phyloP scores from a whole-genome alignment of 768 basidiomycete genomes.

The Serendipita sp. region DNA sequence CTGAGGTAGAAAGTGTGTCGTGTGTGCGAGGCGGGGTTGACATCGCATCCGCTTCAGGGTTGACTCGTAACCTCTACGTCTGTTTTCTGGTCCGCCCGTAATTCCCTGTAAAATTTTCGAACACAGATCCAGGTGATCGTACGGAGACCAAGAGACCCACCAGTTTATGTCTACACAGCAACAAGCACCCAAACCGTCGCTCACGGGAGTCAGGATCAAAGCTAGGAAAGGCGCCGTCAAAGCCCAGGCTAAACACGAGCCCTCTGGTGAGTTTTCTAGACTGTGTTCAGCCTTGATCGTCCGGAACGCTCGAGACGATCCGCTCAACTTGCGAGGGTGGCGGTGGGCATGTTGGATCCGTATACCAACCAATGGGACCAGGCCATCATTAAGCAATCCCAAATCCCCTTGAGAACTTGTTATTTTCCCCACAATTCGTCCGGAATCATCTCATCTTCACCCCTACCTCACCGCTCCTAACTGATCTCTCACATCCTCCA shows the following conservation, averaged over 20 bases:
- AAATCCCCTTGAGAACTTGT: no score
- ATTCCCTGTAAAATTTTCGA: no score
- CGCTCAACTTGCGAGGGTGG: background rate
- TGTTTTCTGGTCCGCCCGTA: no score
- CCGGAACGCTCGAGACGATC: background rate
- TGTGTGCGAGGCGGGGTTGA: no score
- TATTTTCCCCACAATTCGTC: no score
- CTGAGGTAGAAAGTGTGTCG: no score
- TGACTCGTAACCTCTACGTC: no score
- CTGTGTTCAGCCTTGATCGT: background rate
- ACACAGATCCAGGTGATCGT: slow-evolving; percentile 1
- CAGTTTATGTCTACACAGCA: slow-evolving; percentile 7
- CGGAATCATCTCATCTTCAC: no score
- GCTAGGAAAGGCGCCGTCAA: slow-evolving; percentile 86
- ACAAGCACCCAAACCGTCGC: slow-evolving; percentile 8
- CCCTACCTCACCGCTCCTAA: background rate
- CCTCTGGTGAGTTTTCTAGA: slow-evolving; percentile 33
- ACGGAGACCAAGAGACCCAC: background rate
- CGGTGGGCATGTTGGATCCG: background rate
- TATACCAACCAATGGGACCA: no score
- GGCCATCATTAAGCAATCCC: no score
- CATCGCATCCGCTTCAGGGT: no score
- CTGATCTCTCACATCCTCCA: slow-evolving; percentile 18
- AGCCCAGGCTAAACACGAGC: slow-evolving; percentile 89
- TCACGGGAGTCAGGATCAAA: slow-evolving; percentile 59